phyloP scores from a whole-genome alignment of 2,329 filamentous ascomycete genomes.

The Colletotrichum agaves region DNA sequence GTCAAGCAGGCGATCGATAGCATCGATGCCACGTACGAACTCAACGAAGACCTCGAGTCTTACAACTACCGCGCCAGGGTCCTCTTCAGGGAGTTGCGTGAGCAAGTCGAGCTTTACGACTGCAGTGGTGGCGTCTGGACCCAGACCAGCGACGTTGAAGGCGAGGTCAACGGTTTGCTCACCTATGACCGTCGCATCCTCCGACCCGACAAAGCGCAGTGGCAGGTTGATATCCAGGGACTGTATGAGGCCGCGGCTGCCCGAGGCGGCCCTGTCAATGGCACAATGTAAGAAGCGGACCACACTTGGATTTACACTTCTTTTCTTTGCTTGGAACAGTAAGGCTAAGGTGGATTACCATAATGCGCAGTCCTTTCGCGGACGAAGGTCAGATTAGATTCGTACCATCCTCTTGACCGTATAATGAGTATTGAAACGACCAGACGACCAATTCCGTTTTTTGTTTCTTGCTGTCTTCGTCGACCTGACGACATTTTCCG shows the following conservation, averaged over 20 bases:
- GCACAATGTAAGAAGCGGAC: conserved; percentile 28
- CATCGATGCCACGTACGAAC: conserved; percentile 76
- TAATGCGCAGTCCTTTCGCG: conserved; percentile 28
- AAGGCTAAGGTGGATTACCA: conserved; percentile 26
- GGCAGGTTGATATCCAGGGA: conserved; percentile 68
- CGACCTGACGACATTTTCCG: not conserved
- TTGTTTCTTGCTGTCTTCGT: not conserved
- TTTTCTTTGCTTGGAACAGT: conserved; percentile 8
- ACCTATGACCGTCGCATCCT: conserved; percentile 74
- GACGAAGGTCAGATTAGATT: conserved; percentile 31
- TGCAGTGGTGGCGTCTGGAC: conserved; percentile 79
- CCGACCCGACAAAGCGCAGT: conserved; percentile 66
- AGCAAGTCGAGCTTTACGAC: conserved; percentile 68
- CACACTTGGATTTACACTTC: not conserved
- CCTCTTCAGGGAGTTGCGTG: conserved; percentile 69
- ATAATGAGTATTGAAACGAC: conserved; percentile 25
- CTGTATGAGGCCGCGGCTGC: conserved; percentile 66
- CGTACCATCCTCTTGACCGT: conserved; percentile 6
- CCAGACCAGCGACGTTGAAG: conserved; percentile 79
- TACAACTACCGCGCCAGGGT: conserved; percentile 75
- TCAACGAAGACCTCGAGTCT: conserved; percentile 64
- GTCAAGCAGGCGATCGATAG: conserved; percentile 65
- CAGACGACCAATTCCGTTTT: not conserved
- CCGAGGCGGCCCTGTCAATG: conserved; percentile 33
- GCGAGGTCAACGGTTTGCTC: conserved; percentile 77